phyloP scores from a whole-genome alignment of 2,329 filamentous ascomycete species.

The Trichophyton rubrum region DNA sequence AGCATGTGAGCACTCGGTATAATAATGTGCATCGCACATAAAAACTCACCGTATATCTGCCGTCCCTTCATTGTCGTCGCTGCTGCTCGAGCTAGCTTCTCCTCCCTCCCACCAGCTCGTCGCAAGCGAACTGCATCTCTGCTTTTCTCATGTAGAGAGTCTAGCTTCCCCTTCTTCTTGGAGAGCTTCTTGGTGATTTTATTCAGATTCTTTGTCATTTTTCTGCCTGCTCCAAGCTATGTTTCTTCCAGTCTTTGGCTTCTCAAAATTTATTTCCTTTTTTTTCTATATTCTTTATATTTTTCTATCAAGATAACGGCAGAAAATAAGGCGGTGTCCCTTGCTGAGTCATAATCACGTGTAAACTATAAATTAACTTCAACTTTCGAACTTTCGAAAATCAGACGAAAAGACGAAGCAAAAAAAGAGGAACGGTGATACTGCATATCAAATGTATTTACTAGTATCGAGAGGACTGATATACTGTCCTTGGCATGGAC shows the following conservation, averaged over 20 bases:
- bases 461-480: not conserved
- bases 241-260: not conserved
- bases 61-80: slow-evolving; percentile 61
- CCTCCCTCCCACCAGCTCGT: slow-evolving; percentile 66
- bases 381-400: not conserved
- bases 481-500: too few relatives aligned
- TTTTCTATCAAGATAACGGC: not conserved
- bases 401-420: not conserved
- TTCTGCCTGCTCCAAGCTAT: not conserved
- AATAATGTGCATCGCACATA: not conserved
- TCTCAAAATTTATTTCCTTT: too few relatives aligned
- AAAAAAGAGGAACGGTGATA: not conserved
- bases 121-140: slow-evolving; percentile 73
- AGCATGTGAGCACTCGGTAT: not conserved
- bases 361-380: not conserved
- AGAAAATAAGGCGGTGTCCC: not conserved
- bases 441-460: not conserved
- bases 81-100: slow-evolving; percentile 63
- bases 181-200: slow-evolving; percentile 83
- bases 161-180: slow-evolving; percentile 69
- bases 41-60: slow-evolving; percentile 52
- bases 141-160: slow-evolving; percentile 73
- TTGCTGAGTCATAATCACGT: not conserved
- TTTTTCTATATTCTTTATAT: not conserved
- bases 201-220: slow-evolving; percentile 62